These are phyloP conservation scores for Actinidia arguta DNA, from an alignment of 179 eudicot genomes.

Conservation along the genomic window DNA sequence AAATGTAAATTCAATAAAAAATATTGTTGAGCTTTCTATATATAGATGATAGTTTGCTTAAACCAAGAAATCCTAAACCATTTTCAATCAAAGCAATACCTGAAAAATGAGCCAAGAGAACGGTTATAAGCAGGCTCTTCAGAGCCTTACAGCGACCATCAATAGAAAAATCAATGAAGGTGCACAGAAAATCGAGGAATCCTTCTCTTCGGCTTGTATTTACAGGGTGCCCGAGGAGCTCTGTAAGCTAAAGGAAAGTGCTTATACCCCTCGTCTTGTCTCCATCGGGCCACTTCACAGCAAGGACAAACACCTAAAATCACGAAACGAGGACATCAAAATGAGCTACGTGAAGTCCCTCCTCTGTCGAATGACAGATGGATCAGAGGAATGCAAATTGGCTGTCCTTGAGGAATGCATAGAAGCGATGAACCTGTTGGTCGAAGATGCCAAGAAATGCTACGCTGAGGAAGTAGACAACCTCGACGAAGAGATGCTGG, in stretches of 20 bases:
- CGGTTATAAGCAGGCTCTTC: neutral
- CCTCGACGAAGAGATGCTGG: neutral
- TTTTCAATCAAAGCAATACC: neutral
- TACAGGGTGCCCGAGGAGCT: neutral
- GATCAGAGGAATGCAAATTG: neutral
- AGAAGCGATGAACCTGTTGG: neutral
- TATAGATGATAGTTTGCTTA: neutral
- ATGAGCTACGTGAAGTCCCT: neutral
- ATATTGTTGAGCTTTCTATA: too few relatives aligned
- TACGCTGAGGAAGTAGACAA: neutral
- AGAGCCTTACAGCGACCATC: neutral
- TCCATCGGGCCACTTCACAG: slow-evolving; percentile 3
- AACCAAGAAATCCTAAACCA: neutral
- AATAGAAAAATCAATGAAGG: neutral
- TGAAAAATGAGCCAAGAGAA: neutral
- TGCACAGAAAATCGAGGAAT: neutral
- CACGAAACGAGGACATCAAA: neutral
- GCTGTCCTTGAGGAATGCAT: neutral
- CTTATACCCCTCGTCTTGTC: neutral
- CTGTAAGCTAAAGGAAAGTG: neutral
- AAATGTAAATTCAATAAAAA: too few relatives aligned
- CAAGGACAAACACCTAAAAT: neutral
- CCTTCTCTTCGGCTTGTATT: neutral
- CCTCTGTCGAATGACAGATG: neutral
- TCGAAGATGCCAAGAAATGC: neutral